Percentiles rank a stretch among this genome's conserved stretches.
phyloP scores from a whole-genome alignment of 78 protist species.

The Dictyostelium firmibasis region DNA sequence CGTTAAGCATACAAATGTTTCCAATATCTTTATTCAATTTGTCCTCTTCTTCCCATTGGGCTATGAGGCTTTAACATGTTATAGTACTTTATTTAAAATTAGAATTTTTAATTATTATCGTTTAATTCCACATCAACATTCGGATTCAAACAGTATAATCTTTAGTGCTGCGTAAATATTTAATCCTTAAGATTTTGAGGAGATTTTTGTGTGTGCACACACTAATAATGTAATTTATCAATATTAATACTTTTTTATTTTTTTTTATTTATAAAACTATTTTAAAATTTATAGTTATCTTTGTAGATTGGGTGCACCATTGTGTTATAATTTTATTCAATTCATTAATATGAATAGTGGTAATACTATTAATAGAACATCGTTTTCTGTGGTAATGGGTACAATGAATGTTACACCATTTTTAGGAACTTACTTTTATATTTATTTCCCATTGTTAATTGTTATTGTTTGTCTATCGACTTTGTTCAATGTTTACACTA shows the following conservation, averaged over 20 bases:
- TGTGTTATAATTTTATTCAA: constrained; percentile 67
- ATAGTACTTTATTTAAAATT: constrained; percentile 57
- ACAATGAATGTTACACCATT: constrained; percentile 41
- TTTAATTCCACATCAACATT: constrained; percentile 72
- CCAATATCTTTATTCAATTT: constrained; percentile 36
- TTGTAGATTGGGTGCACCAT: constrained; percentile 77
- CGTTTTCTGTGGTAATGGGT: constrained; percentile 70
- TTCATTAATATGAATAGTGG: constrained; percentile 11
- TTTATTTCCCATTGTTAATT: constrained; percentile 79
- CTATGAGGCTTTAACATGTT: constrained; percentile 46
- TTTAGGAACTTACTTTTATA: constrained; percentile 61
- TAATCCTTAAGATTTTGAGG: no score
- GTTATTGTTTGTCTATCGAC: constrained; percentile 67
- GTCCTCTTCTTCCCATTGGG: constrained; percentile 59
- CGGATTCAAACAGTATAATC: constrained; percentile 60
- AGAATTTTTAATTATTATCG: constrained; percentile 73
- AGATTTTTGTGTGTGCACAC: no score
- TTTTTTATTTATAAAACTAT: background rate
- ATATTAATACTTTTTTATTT: background rate
- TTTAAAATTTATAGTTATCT: constrained; percentile 27
- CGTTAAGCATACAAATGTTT: constrained; percentile 18
- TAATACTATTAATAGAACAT: background rate
- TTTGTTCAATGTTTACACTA: constrained; percentile 49
- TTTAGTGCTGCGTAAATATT: constrained; percentile 72
- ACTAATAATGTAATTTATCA: background rate